phyloP scores from a whole-genome alignment of 179 eudicot genomes.

The Spergularia azorica region DNA sequence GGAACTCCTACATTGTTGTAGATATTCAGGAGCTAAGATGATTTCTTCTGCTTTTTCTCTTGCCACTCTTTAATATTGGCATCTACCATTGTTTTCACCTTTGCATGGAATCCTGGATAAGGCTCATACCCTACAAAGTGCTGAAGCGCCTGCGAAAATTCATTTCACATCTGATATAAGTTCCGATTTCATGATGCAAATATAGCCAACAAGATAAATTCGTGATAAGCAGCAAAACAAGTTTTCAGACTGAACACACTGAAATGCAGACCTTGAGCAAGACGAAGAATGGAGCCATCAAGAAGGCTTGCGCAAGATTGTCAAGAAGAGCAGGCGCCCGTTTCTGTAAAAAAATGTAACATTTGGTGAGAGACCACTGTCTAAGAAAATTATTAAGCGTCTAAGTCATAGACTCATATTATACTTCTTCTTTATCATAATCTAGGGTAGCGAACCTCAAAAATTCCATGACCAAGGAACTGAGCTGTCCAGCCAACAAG shows the following conservation, averaged over 20 bases:
- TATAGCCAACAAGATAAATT: too few species aligned
- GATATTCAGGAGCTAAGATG: slow-evolving; percentile 26
- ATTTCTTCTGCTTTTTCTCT: slow-evolving; percentile 63
- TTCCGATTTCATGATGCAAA: neutral
- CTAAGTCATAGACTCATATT: too few species aligned
- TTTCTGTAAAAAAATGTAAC: slow-evolving; percentile 45
- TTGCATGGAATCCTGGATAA: slow-evolving; percentile 75
- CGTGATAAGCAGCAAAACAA: neutral
- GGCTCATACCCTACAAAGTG: slow-evolving; percentile 71
- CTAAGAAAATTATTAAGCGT: neutral
- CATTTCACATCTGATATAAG: neutral
- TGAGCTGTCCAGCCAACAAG: slow-evolving; percentile 79
- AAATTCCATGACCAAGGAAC: slow-evolving; percentile 90
- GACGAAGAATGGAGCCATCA: slow-evolving; percentile 96
- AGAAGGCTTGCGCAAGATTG: slow-evolving; percentile 78
- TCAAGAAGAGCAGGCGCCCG: slow-evolving; percentile 91
- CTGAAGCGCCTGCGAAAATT: slow-evolving; percentile 52
- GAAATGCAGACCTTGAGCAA: slow-evolving; percentile 69
- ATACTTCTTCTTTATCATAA: too few species aligned
- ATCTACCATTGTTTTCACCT: slow-evolving; percentile 61
- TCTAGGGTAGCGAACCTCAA: slow-evolving; percentile 54
- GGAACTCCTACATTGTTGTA: neutral
- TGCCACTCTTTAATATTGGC: slow-evolving; percentile 67
- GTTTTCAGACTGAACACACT: neutral
- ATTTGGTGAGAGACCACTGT: neutral